Conservation (phyloP, 2,329 filamentous ascomycete genomes). For the Didymella arachidicola region DNA sequence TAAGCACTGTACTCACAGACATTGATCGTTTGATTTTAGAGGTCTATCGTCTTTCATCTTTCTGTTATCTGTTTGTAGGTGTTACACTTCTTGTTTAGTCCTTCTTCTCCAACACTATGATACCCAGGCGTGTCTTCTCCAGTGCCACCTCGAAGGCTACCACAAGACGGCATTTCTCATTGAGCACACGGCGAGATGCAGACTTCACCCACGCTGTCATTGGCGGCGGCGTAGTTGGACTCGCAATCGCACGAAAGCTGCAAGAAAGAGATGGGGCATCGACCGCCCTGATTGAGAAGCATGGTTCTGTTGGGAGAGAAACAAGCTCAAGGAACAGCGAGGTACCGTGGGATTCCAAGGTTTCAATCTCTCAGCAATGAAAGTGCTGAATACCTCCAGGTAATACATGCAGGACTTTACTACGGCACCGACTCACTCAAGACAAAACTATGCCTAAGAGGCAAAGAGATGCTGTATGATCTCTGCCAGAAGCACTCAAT, state of each 20-base stretch:
- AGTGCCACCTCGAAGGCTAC: background rate
- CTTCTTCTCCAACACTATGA: conserved; percentile 20
- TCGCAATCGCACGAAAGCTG: conserved; percentile 78
- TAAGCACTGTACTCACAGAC: conserved; percentile 4
- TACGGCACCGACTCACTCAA: conserved; percentile 81
- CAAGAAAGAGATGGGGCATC: conserved; percentile 66
- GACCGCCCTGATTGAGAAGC: conserved; percentile 82
- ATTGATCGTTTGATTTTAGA: background rate
- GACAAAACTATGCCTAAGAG: conserved; percentile 80
- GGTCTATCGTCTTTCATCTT: background rate
- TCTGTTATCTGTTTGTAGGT: background rate
- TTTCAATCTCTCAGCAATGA: background rate
- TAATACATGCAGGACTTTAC: conserved; percentile 95
- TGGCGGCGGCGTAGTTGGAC: conserved; percentile 77
- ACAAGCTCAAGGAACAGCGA: conserved; percentile 92
- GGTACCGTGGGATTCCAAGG: conserved; percentile 49
- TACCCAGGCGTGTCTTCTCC: conserved; percentile 19
- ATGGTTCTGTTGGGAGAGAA: conserved; percentile 78
- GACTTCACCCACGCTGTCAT: conserved; percentile 74
- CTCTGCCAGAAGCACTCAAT: conserved; percentile 75
- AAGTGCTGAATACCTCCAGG: conserved; percentile 54
- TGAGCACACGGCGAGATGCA: conserved; percentile 49
- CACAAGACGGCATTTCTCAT: conserved; percentile 32
- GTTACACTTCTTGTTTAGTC: background rate
- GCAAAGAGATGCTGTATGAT: conserved; percentile 78